Percentiles rank a stretch among this genome's conserved stretches.
These are phyloP conservation scores for Strigomonas culicis DNA, from an alignment of 208 protist species.

Conservation along the genomic window DNA sequence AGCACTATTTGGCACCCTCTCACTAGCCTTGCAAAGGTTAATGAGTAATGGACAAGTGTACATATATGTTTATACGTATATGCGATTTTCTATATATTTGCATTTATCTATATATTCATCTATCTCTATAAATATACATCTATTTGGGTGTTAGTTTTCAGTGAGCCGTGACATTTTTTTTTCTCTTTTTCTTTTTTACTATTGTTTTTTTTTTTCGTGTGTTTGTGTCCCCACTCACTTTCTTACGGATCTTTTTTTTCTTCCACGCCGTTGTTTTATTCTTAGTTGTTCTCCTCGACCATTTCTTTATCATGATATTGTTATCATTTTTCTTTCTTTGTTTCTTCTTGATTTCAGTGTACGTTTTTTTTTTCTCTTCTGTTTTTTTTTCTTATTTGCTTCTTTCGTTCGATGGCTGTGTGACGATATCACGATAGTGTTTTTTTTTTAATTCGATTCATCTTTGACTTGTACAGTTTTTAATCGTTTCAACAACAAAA, in stretches of 20 bases:
- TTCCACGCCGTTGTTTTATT: background rate
- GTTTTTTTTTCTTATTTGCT: background rate
- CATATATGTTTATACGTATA: no score
- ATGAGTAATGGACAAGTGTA: no score
- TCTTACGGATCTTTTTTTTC: constrained; percentile 12
- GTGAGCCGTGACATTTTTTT: background rate
- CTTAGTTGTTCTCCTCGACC: background rate
- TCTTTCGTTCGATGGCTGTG: background rate
- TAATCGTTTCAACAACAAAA: background rate
- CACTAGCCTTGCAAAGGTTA: no score
- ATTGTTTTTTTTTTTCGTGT: constrained; percentile 1
- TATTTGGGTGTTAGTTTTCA: background rate
- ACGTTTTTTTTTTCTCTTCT: constrained; percentile 1
- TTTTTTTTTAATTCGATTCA: background rate
- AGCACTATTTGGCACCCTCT: no score
- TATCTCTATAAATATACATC: background rate
- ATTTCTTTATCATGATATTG: constrained; percentile 4
- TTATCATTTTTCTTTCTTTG: background rate
- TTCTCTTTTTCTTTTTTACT: background rate
- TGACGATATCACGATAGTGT: background rate
- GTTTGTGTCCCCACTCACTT: constrained; percentile 4
- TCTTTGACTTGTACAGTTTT: background rate
- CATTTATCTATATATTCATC: background rate
- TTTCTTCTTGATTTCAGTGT: background rate
- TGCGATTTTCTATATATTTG: no score